phyloP scores from a whole-genome alignment of 1,139 yeast genomes.

The Komagataea norvegica region DNA sequence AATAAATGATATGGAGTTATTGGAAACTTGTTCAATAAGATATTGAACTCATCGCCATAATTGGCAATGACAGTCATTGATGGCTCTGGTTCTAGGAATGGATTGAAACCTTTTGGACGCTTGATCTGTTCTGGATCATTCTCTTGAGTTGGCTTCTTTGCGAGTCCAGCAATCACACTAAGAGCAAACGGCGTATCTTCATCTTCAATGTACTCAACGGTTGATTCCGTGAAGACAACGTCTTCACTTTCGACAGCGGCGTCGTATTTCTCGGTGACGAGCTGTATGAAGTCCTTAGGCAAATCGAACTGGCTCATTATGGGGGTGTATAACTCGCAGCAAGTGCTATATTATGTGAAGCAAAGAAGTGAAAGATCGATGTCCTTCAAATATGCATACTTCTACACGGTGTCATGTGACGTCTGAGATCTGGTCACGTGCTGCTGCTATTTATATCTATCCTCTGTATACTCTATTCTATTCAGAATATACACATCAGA shows the following conservation, averaged over 20 bases:
- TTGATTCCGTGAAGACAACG: slow-evolving; percentile 33
- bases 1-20: slow-evolving; percentile 75
- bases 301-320: slow-evolving; percentile 20
- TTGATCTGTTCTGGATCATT: slow-evolving; percentile 28
- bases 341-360: background rate
- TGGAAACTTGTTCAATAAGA: slow-evolving; percentile 83
- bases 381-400: too few relatives aligned
- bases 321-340: background rate
- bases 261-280: slow-evolving; percentile 30
- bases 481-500: too few relatives aligned
- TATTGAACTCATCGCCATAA: slow-evolving; percentile 51
- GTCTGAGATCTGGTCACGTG: too few relatives aligned
- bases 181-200: slow-evolving; percentile 36
- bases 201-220: slow-evolving; percentile 25
- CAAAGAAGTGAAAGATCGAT: background rate
- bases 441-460: too few relatives aligned
- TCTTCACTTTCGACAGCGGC: slow-evolving; percentile 32
- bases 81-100: slow-evolving; percentile 79
- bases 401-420: too few relatives aligned
- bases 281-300: slow-evolving; percentile 30
- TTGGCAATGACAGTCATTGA: slow-evolving; percentile 58
- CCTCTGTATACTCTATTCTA: too few relatives aligned
- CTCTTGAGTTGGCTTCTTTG: slow-evolving; percentile 51
- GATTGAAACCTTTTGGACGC: slow-evolving; percentile 44
- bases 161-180: slow-evolving; percentile 46